Evolutionary conservation across 2,329 filamentous ascomycete genomes (phyloP), one percentile per base, ranked within the genome.

Genomic region (Aspergillus sp.): DNA sequence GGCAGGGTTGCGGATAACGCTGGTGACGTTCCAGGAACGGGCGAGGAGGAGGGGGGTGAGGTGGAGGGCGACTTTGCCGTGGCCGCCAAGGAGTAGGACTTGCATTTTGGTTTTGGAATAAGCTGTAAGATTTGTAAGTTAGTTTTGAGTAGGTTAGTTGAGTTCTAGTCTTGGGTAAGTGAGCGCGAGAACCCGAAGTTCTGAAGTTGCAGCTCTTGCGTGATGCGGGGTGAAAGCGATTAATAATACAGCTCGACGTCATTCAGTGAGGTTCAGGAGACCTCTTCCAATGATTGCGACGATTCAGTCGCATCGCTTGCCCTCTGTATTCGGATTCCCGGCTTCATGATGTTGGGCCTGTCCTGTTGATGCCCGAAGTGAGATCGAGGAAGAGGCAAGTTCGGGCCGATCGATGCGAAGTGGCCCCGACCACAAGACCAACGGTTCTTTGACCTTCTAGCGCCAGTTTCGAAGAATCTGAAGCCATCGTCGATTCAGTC

Each of bases 31-130:
- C 88, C 90, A 93, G 34, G 84, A 85, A 63, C 87, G 85, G 50
- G 85, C 80, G 42, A 95, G 84, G 7, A 96, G 85, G 58, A 93
- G 81, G 1, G 89, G 89, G 8, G 90, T 95, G 39, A 95, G 82
- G 43, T 88, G 77, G 57, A 90, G 85, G 63, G 90, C 84, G 58
- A 95, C 76, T 71, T 92, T 91, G 76, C 91, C 91, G 77, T 93
- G 90, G 67, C 90, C 91, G 68, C 90, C 90, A 61, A 95, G 84
- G 63, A 95, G 76, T 59, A 93, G 85, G 58, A 93, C 85, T 80
- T 73, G 78, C 69, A 72, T 72, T 55, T 53, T 70, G 42, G 42
- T n/a, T 45, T 9, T 30, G 26, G 26, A 30, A 30, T 30, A 9
- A 30, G 26, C 26, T 30, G 26, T 30, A 30, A 30, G 26, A 4